Evolutionary conservation across 352 stramenopile species (phyloP).

Genomic region (Globisporangium radiosum): DNA sequence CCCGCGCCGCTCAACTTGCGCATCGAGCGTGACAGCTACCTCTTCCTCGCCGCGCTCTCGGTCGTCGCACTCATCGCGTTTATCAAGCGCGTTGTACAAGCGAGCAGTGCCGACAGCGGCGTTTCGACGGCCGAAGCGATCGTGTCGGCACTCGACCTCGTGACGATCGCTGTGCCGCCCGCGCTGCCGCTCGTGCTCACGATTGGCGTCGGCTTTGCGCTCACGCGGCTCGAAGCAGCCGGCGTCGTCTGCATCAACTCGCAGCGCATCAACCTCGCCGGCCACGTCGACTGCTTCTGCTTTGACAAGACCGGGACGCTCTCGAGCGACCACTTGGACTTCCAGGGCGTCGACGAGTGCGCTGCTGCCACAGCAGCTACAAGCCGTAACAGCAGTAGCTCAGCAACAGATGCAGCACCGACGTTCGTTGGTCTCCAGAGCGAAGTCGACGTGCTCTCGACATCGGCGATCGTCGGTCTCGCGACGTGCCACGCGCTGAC

Average conservation of each 20-base stretch:
- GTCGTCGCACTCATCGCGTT: conserved; percentile 42
- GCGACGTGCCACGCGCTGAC: conserved; percentile 65
- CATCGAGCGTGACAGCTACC: conserved; percentile 66
- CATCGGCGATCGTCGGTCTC: conserved; percentile 49
- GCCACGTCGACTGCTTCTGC: conserved; percentile 70
- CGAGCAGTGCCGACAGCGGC: conserved; percentile 14
- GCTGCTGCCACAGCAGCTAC: conserved; percentile 11
- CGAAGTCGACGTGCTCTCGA: conserved; percentile 65
- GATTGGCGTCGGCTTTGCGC: conserved; percentile 46
- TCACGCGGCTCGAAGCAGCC: conserved; percentile 33
- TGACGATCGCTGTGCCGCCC: conserved; percentile 57
- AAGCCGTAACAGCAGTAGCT: not conserved
- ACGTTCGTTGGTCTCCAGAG: conserved; percentile 48
- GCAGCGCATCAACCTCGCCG: conserved; percentile 61
- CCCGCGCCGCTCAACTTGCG: conserved; percentile 46
- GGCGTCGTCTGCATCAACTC: conserved; percentile 70
- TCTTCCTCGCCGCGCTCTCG: conserved; percentile 38
- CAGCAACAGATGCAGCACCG: not conserved
- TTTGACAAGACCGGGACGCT: conserved; percentile 84
- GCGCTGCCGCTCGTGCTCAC: conserved; percentile 52
- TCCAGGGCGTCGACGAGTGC: conserved; percentile 67
- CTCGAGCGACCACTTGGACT: conserved; percentile 65
- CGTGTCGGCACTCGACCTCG: conserved; percentile 39
- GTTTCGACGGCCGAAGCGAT: conserved; percentile 15
- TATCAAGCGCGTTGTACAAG: conserved; percentile 40